These are phyloP conservation scores for Buddleja alternifolia DNA, from an alignment of 257 asterid genomes.

Conservation along the genomic window DNA sequence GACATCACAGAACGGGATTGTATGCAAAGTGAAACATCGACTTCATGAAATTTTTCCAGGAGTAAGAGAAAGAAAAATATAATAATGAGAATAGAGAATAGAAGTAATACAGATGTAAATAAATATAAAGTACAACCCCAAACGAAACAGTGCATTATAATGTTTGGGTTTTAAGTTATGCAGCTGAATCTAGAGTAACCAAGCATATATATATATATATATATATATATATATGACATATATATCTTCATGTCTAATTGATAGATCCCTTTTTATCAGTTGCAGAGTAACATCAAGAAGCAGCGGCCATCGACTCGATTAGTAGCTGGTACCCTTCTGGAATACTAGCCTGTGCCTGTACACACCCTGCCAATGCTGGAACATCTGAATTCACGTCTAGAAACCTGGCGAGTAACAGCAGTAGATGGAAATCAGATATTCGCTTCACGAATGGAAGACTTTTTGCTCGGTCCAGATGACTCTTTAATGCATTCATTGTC, in stretches of 20 bases:
- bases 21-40: no score
- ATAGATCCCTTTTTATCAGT: background rate
- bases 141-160: constrained; percentile 12
- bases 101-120: no score
- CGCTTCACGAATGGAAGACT: constrained; percentile 71
- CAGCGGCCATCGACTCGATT: constrained; percentile 78
- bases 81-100: no score
- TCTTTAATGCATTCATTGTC: constrained; percentile 67
- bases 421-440: constrained; percentile 89
- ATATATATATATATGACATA: no score
- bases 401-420: constrained; percentile 69
- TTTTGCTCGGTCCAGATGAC: constrained; percentile 76
- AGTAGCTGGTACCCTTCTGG: constrained; percentile 93
- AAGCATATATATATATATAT: constrained; percentile 8
- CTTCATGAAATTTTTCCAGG: no score
- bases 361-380: constrained; percentile 81
- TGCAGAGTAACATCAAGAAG: constrained; percentile 38
- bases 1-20: no score
- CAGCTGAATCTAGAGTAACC: constrained; percentile 14
- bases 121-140: constrained; percentile 29
- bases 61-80: no score
- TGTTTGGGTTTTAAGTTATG: constrained; percentile 29
- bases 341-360: constrained; percentile 57
- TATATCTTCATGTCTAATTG: no score
- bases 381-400: constrained; percentile 80